Conservation (phyloP, 2,329 filamentous ascomycete genomes). For the Penicillium sp. region DNA sequence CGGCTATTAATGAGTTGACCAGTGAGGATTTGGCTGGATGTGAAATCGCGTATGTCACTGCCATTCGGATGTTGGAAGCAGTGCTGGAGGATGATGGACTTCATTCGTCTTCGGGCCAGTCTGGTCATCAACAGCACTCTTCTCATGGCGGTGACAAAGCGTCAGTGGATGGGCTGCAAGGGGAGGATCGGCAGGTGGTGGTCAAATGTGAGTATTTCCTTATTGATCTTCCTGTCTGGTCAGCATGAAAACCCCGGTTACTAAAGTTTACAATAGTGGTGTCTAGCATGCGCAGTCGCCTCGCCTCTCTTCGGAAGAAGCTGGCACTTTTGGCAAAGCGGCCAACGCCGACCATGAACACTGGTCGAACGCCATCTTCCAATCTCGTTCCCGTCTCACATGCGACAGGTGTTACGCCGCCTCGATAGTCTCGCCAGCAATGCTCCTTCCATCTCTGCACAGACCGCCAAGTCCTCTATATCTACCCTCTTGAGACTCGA, state of each 20-base stretch:
- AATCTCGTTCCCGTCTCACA: conserved; percentile 38
- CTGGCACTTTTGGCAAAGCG: conserved; percentile 53
- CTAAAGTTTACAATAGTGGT: conserved; percentile 47
- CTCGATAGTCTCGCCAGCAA: conserved; percentile 30
- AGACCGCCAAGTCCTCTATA: not conserved
- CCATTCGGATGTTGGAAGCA: conserved; percentile 92
- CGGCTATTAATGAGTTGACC: conserved; percentile 93
- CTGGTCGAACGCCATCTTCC: conserved; percentile 36
- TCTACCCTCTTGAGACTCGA: not conserved
- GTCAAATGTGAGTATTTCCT: conserved; percentile 50
- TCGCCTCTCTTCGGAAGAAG: conserved; percentile 54
- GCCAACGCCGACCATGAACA: conserved; percentile 43
- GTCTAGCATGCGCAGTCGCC: conserved; percentile 53
- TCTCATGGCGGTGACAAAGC: conserved; percentile 41
- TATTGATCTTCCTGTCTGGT: not conserved
- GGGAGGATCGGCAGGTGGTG: conserved; percentile 54
- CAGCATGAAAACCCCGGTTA: not conserved
- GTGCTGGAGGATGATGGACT: conserved; percentile 81
- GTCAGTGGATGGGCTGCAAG: conserved; percentile 49
- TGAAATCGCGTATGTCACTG: conserved; percentile 90
- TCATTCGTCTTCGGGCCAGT: conserved; percentile 29
- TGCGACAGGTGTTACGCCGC: conserved; percentile 39
- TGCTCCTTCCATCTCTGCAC: not conserved
- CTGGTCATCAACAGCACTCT: conserved; percentile 28
- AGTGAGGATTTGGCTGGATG: conserved; percentile 86